Evolutionary conservation across 306 rosid genomes (phyloP), one percentile per base, ranked within the genome.

Genomic region (Gastrolobium bilobum): DNA sequence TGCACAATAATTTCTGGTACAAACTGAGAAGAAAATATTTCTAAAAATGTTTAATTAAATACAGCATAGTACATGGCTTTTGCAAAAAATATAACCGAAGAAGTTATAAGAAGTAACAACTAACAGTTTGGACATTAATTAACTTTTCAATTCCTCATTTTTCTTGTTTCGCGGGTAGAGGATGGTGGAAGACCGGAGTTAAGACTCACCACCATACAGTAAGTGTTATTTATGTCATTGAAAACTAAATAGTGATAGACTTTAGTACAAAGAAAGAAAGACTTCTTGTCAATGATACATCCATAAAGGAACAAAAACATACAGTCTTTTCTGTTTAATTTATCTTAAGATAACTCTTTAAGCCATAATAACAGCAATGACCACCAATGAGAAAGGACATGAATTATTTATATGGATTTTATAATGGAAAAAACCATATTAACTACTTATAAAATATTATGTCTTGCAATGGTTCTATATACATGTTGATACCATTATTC

Each of bases 401-500:
- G 10, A 83, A 50, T 48, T 54, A 56, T 5, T 78, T 48, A 20
- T 65, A 72, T 76, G 52, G 29, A 58, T 48, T 54, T 77, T 63
- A 42, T 15, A 40, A 48, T 11, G 44, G 46, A 50, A 66, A 76
- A 70, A 82, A 35, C 66, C 44, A 76, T 59, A 43, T 4, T 46
- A 66, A 62, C 6, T 54, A 44, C 13, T 14, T 57, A 38, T 26
- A 40, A 53, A 14, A 31, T 43, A 54, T 65, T 34, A 31, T 68
- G 56, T 11, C 65, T 48, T 58, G 30, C 42, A 63, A 53, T 39
- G 68, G 48, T 73, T 39, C 52, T 44, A 57, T 78, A 62, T 6
- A 62, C 56, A 76, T 44, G 77, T 26, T 35, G 65, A 76, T 67
- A 69, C 2, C 73, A 77, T 26, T 62, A 68, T 59, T 78, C 67